Evolutionary conservation across 2,329 filamentous ascomycete genomes (phyloP).

Genomic region (Lachnellula suecica): DNA sequence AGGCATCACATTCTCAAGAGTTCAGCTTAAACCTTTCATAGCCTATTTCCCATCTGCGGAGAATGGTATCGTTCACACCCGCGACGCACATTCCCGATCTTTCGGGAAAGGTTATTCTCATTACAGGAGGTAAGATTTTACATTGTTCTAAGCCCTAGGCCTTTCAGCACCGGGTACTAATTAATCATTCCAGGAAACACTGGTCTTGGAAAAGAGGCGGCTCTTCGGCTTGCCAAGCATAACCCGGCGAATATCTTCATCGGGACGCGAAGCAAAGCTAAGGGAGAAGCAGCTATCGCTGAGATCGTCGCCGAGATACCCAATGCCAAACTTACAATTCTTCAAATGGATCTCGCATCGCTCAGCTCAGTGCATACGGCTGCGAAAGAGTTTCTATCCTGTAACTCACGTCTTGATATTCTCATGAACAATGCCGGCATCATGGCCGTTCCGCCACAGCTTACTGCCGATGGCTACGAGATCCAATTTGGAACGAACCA

Average conservation of each 20-base stretch:
- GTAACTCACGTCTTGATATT: conserved; percentile 40
- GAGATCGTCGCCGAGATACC: conserved; percentile 10
- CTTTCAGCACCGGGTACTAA: not conserved
- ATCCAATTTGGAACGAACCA: conserved; percentile 49
- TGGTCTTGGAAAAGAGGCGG: conserved; percentile 45
- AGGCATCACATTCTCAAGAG: not conserved
- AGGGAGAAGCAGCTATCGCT: conserved; percentile 30
- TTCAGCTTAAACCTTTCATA: too few relatives aligned
- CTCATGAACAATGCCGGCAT: conserved; percentile 47
- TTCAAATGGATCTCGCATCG: conserved; percentile 41
- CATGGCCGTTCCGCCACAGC: conserved; percentile 37
- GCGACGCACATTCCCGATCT: conserved; percentile 36
- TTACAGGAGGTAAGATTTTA: conserved; percentile 39
- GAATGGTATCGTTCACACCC: not conserved
- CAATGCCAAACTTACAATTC: conserved; percentile 11
- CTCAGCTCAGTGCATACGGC: conserved; percentile 43
- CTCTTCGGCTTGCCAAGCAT: conserved; percentile 40
- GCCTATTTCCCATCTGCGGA: too few relatives aligned
- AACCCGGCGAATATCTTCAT: conserved; percentile 38
- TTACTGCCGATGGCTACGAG: conserved; percentile 48
- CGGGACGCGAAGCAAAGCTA: conserved; percentile 36
- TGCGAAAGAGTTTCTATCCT: conserved; percentile 36
- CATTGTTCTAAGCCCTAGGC: not conserved
- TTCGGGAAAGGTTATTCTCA: conserved; percentile 40
- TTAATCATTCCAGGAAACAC: conserved; percentile 35